phyloP scores from a whole-genome alignment of 768 basidiomycete genomes.

The Boletus huronensis region DNA sequence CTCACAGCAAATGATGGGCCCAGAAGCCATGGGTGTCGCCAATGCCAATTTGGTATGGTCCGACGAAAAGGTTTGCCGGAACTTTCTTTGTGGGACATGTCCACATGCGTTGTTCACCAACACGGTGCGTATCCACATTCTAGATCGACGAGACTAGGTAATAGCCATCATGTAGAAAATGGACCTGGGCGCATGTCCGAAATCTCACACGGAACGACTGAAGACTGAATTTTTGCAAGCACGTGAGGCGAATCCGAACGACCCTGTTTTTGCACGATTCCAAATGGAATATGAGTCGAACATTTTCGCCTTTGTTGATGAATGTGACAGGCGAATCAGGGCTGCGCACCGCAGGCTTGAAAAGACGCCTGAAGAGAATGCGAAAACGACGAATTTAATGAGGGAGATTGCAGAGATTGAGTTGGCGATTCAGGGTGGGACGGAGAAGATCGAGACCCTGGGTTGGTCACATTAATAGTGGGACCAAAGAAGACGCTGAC shows the following conservation, averaged over 20 bases:
- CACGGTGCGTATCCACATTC: constrained; percentile 59
- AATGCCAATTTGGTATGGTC: constrained; percentile 91
- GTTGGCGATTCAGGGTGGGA: constrained; percentile 96
- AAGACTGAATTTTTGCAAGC: constrained; percentile 87
- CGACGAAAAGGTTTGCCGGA: constrained; percentile 97
- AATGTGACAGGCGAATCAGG: constrained; percentile 95
- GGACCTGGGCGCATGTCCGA: constrained; percentile 97
- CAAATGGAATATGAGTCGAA: constrained; percentile 96
- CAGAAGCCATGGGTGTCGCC: constrained; percentile 96
- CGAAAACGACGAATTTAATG: constrained; percentile 98
- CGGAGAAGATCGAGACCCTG: constrained; percentile 94
- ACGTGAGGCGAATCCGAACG: constrained; percentile 67
- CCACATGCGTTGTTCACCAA: constrained; percentile 97
- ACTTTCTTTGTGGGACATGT: constrained; percentile 98
- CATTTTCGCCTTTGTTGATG: constrained; percentile 95
- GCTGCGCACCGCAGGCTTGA: constrained; percentile 92
- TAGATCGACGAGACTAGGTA: background rate
- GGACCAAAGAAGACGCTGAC: constrained; percentile 1
- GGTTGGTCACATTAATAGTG: constrained; percentile 45
- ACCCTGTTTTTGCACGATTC: constrained; percentile 82
- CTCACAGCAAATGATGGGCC: constrained; percentile 98
- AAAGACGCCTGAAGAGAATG: constrained; percentile 99
- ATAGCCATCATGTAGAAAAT: constrained; percentile 64
- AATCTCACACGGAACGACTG: constrained; percentile 91
- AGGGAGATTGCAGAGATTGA: constrained; percentile 99